These are phyloP conservation scores for Alternaria alternata DNA, from an alignment of 2,329 filamentous ascomycete genomes.

Conservation along the genomic window DNA sequence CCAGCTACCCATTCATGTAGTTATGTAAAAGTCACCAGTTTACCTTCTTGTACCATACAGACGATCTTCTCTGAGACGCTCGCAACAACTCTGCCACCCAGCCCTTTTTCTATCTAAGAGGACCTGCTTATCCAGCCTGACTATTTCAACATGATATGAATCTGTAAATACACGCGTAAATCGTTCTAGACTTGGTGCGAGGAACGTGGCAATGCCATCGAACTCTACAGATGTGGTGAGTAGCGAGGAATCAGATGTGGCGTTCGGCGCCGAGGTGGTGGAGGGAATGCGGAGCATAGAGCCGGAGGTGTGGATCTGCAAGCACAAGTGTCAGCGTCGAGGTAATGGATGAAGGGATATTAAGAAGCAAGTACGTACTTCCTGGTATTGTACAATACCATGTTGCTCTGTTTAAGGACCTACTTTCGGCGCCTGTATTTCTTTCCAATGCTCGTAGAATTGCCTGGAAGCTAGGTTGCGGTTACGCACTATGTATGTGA, in stretches of 20 bases:
- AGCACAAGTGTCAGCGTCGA: background rate
- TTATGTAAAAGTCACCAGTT: background rate
- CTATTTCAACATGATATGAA: background rate
- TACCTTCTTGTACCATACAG: constrained; percentile 11
- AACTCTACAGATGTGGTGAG: constrained; percentile 30
- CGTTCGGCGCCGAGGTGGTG: constrained; percentile 30
- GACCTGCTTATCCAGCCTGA: background rate
- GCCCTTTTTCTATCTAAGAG: constrained; percentile 18
- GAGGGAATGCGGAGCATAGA: constrained; percentile 22
- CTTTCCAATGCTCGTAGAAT: constrained; percentile 50
- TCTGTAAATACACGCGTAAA: constrained; percentile 16
- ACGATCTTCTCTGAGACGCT: constrained; percentile 24
- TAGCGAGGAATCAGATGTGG: constrained; percentile 11
- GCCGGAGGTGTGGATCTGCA: constrained; percentile 26
- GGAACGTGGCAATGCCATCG: constrained; percentile 46
- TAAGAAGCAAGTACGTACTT: constrained; percentile 25
- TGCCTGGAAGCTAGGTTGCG: constrained; percentile 35
- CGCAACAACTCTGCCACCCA: constrained; percentile 22
- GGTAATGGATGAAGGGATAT: background rate
- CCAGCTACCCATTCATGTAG: background rate
- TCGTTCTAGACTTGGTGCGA: constrained; percentile 35
- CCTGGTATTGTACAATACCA: constrained; percentile 45
- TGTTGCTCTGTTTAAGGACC: constrained; percentile 48
- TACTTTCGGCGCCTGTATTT: constrained; percentile 45
- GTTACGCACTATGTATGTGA: constrained; percentile 18